Evolutionary conservation across 2,329 filamentous ascomycete genomes (phyloP).

Genomic region (Hypomyces rosellus): DNA sequence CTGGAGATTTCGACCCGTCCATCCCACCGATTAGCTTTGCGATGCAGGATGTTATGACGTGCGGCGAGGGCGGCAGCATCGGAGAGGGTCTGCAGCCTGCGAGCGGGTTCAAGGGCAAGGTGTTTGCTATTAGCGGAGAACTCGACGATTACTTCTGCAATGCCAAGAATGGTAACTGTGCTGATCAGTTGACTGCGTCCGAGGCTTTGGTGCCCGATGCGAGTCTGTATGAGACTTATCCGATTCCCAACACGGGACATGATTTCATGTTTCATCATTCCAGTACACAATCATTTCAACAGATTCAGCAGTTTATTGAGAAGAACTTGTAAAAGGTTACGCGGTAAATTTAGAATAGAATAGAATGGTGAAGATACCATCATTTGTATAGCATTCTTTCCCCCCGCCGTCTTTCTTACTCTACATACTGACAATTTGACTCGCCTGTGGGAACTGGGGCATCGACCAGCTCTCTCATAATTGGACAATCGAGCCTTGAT

Average conservation of each 20-base stretch:
- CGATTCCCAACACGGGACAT: slow-evolving; percentile 1
- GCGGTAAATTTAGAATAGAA: too few relatives aligned
- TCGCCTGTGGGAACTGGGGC: too few relatives aligned
- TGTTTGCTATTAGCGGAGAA: neutral
- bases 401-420: too few relatives aligned
- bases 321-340: neutral
- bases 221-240: neutral
- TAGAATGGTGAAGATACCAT: too few relatives aligned
- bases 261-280: slow-evolving; percentile 2
- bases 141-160: neutral
- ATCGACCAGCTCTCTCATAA: too few relatives aligned
- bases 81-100: neutral
- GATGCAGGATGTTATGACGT: neutral
- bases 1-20: neutral
- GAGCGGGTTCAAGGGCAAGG: neutral
- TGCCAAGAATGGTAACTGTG: too few relatives aligned
- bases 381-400: too few relatives aligned
- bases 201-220: neutral
- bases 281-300: neutral
- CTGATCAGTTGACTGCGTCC: too few relatives aligned
- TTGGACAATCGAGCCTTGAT: too few relatives aligned
- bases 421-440: too few relatives aligned
- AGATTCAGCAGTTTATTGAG: slow-evolving; percentile 1
- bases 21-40: slow-evolving; percentile 1
- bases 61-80: slow-evolving; percentile 1